Conservation (phyloP, 768 basidiomycete genomes). For the Phaeotremella fagi region DNA sequence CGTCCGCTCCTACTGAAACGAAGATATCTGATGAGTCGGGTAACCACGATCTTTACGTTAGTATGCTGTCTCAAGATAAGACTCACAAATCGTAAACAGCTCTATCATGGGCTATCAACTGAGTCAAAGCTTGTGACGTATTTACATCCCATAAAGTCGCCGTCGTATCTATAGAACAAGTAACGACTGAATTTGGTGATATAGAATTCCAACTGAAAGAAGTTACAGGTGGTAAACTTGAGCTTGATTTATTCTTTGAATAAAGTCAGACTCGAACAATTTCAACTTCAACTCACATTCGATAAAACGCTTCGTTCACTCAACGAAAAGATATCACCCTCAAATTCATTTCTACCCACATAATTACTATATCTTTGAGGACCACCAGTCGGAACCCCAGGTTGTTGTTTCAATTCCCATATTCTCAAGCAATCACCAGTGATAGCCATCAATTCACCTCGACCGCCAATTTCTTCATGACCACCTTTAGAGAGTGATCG, state of each 20-base stretch:
- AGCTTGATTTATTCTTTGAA: constrained; percentile 68
- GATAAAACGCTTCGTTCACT: constrained; percentile 39
- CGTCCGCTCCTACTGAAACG: constrained; percentile 96
- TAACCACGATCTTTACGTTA: constrained; percentile 84
- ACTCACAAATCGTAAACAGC: constrained; percentile 43
- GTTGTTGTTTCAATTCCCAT: constrained; percentile 80
- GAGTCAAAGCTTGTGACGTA: constrained; percentile 85
- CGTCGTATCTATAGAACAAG: constrained; percentile 96
- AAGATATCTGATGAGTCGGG: constrained; percentile 94
- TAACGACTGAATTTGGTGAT: constrained; percentile 82
- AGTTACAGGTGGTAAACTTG: constrained; percentile 82
- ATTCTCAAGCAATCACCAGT: constrained; percentile 89
- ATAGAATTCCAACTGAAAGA: constrained; percentile 98
- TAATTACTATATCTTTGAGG: constrained; percentile 21
- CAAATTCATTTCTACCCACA: constrained; percentile 29
- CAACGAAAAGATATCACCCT: constrained; percentile 14
- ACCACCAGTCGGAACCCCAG: constrained; percentile 54
- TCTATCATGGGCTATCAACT: constrained; percentile 93
- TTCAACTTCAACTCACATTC: constrained; percentile 32
- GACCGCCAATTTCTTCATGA: constrained; percentile 30
- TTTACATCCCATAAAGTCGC: constrained; percentile 99
- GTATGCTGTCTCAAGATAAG: background rate
- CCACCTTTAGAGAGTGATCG: constrained; percentile 52
- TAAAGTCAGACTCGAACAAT: background rate
- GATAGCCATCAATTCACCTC: constrained; percentile 79